Evolutionary conservation across 495 filamentous ascomycete species (phyloP), one percentile per base, ranked within the genome.

Genomic region (Aspergillus haitiensis): DNA sequence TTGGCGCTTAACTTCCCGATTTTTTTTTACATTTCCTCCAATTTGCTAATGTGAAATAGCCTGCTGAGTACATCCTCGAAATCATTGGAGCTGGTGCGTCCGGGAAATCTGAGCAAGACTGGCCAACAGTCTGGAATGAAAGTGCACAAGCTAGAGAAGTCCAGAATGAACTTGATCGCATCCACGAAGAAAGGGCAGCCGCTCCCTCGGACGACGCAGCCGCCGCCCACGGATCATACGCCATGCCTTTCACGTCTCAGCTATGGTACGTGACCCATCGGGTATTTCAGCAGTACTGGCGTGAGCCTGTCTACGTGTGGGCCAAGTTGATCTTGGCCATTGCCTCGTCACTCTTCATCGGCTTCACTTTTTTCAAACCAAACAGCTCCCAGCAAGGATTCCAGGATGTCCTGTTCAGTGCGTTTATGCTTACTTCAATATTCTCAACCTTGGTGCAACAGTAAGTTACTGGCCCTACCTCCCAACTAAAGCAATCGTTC

Each of bases 61-160:
- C 91, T 27, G 93, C 93, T 12, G 93, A 97, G 71, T 95, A 90
- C 84, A 95, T 96, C 86, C 78, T 97, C 10, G 91, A 95, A 62
- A 86, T 90, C 55, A 93, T 92, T n/a, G 72, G 74, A 51, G 72
- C 70, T 8, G 73, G 70, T 53, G 69, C 73, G 18, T 68, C 72
- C 18, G 91, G 90, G 50, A 89, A 90, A 46, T 86, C 92, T 0
- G 86, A 88, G 1, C 81, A 87, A 58, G 90, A 97, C 70, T 97
- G 92, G 92, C 79, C 82, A 60, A 59, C 84, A 40, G 72, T 84
- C 5, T 97, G 92, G 92, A 85, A 86, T 27, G 77, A 87, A 33
- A 90, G 85, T 64, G 71, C 81, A 51, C 85, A 97, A 73, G 82
- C 86, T 56, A 74, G 72, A 27, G 80, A 77, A 3, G 81, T 92